A percentile compares a stretch with the other conserved stretches of the same genome.
phyloP scores from a whole-genome alignment of 202 grass and related monocot genomes.

The Schoenoplectus tabernaemontani region DNA sequence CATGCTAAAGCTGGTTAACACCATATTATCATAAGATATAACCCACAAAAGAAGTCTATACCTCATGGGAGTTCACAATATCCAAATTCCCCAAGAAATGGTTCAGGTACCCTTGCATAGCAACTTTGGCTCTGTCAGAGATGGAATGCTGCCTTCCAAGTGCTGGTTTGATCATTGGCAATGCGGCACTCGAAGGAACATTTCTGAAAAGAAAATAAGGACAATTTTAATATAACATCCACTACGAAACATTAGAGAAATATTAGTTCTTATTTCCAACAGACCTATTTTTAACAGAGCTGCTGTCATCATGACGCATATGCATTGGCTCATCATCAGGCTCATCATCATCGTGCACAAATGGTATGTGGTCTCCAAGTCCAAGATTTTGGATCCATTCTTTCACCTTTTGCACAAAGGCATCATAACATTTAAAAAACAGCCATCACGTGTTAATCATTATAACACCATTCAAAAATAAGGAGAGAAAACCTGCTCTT shows the following conservation, averaged over 20 bases:
- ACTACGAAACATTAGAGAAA: not conserved
- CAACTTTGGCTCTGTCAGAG: constrained; percentile 79
- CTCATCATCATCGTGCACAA: constrained; percentile 95
- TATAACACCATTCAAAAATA: not conserved
- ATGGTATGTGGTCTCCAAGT: constrained; percentile 72
- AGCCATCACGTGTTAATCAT: not conserved
- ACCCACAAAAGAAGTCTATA: constrained; percentile 26
- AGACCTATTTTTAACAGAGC: constrained; percentile 80
- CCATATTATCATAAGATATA: not conserved
- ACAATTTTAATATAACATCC: constrained; percentile 33
- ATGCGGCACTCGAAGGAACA: constrained; percentile 94
- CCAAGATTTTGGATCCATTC: constrained; percentile 99
- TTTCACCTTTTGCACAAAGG: constrained; percentile 62
- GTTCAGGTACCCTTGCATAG: constrained; percentile 96
- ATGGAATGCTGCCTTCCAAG: constrained; percentile 84
- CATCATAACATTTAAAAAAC: not conserved
- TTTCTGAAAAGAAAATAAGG: constrained; percentile 72
- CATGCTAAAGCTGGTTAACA: not conserved
- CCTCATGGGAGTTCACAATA: constrained; percentile 93
- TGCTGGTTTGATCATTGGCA: constrained; percentile 89
- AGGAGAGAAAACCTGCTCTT: constrained; percentile 71
- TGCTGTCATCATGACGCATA: constrained; percentile 47
- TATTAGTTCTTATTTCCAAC: not conserved
- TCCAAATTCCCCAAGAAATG: constrained; percentile 94
- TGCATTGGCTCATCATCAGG: constrained; percentile 72